Evolutionary conservation across 176 grass and related monocot species (phyloP).

Genomic region (Zoysia pacifica): DNA sequence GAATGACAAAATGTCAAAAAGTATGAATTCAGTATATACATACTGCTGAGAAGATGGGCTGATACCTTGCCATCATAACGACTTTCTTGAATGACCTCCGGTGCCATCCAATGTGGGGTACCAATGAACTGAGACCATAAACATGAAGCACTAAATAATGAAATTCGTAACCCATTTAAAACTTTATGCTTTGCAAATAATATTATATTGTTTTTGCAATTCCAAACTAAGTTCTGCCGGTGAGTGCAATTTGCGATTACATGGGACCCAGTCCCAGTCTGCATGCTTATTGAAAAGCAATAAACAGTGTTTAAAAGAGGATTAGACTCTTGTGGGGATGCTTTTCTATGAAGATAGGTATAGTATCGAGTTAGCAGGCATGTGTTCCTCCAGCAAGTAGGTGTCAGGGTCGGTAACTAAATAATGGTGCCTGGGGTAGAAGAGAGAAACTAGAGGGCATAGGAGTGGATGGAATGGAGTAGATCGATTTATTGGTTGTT

Average conservation of each 20-base stretch:
- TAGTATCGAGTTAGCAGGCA: neutral
- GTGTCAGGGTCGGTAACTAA: neutral
- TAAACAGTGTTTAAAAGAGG: too few relatives aligned
- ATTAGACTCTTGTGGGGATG: too few relatives aligned
- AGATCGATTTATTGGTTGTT: neutral
- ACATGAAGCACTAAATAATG: constrained; percentile 26
- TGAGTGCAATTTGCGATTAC: neutral
- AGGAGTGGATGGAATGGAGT: neutral
- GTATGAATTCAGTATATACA: constrained; percentile 7
- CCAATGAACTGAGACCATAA: constrained; percentile 90
- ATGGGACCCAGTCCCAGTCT: neutral
- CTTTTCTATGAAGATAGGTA: neutral
- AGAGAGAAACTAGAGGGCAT: neutral
- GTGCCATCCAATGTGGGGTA: constrained; percentile 99
- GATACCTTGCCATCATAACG: constrained; percentile 99
- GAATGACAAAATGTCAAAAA: neutral
- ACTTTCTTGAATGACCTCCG: constrained; percentile 99
- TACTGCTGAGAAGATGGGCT: neutral
- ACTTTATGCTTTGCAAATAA: constrained; percentile 6
- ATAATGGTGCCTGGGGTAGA: neutral
- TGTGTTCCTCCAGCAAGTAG: neutral
- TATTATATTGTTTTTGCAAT: neutral
- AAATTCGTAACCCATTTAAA: constrained; percentile 25
- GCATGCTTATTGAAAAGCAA: neutral
- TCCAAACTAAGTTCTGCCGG: neutral